Conservation (phyloP, 148 eudicot genomes). For the Heliamphora exappendiculata region DNA sequence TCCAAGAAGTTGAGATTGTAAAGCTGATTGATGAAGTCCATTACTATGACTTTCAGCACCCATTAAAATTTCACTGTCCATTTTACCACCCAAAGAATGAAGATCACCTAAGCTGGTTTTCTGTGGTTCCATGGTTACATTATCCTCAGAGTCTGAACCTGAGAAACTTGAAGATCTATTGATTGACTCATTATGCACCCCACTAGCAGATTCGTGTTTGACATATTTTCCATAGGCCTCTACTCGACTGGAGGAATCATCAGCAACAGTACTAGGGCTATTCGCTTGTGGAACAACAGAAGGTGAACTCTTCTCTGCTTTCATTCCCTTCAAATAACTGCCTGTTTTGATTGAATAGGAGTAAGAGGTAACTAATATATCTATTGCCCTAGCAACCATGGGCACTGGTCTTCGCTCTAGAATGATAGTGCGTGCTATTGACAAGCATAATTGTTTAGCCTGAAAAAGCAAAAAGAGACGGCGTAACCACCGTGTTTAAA, state of each 20-base stretch:
- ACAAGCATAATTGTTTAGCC: slow-evolving; percentile 86
- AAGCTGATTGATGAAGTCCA: slow-evolving; percentile 26
- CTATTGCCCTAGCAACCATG: slow-evolving; percentile 65
- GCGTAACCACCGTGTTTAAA: background rate
- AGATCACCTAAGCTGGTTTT: slow-evolving; percentile 12
- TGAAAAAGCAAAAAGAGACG: slow-evolving; percentile 28
- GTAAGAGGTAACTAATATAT: slow-evolving; percentile 64
- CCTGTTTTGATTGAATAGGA: slow-evolving; percentile 75
- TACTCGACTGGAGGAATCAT: slow-evolving; percentile 31
- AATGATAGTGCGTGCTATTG: slow-evolving; percentile 50
- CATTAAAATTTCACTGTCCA: slow-evolving; percentile 14
- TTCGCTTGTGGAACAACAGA: slow-evolving; percentile 33
- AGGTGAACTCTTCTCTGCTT: slow-evolving; percentile 41
- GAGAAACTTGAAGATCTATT: slow-evolving; percentile 24
- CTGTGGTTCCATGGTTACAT: slow-evolving; percentile 14
- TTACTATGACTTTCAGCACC: slow-evolving; percentile 28
- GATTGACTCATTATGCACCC: slow-evolving; percentile 27
- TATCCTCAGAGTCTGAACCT: slow-evolving; percentile 60
- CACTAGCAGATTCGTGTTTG: slow-evolving; percentile 27
- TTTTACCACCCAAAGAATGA: slow-evolving; percentile 24
- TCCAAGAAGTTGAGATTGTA: slow-evolving; percentile 37
- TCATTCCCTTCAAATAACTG: slow-evolving; percentile 49
- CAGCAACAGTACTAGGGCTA: slow-evolving; percentile 22
- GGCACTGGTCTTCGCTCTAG: slow-evolving; percentile 72
- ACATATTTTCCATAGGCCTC: slow-evolving; percentile 40